Evolutionary conservation across 805 yeast genomes (phyloP), one percentile per base, ranked within the genome.

Genomic region (Yarrowia sp.): DNA sequence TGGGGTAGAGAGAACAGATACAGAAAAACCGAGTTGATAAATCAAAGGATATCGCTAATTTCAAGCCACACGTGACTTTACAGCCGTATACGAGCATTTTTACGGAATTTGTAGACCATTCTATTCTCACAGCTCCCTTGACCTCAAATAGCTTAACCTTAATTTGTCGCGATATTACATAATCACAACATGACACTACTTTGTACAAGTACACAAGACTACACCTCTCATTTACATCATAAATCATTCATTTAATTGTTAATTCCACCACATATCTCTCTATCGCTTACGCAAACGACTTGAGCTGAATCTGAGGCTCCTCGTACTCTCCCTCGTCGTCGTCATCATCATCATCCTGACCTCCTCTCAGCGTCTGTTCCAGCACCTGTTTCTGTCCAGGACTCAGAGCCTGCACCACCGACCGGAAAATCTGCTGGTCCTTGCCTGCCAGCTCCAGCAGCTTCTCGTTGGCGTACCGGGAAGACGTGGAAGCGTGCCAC

Each of bases 271-370:
- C 20, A 40, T 17, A 2, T n/a, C 40, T 3, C 12, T 47, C 1
- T 20, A 4, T 14, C 39, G 14, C 39, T 12, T 52, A 70, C 1
- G 68, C 73, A 73, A 87, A 87, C 0, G 82, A 78, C 72, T 85
- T 86, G 64, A 87, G 75, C 71, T 84, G 79, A 68, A 87, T 86
- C 66, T 83, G 86, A 0, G 72, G 71, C 8, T 68, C 73, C 9
- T 70, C 69, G 10, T 68, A 71, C n/a, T 68, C 52, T 17, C 52
- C 69, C 3, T 55, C 61, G 2, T 68, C 72, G 12, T 67, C 70
- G 34, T 50, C 66, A 1, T 68, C 68, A 3, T 56, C 58, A 12
- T 63, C 69, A 2, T 61, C 68, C 10, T 69, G 56, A 24, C 7
- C 42, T 50, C 53, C 64, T 72, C 55, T 72, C 71, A 15, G 68